Evolutionary conservation across 495 filamentous ascomycete species (phyloP).

Genomic region (Penicillium subrubescens): DNA sequence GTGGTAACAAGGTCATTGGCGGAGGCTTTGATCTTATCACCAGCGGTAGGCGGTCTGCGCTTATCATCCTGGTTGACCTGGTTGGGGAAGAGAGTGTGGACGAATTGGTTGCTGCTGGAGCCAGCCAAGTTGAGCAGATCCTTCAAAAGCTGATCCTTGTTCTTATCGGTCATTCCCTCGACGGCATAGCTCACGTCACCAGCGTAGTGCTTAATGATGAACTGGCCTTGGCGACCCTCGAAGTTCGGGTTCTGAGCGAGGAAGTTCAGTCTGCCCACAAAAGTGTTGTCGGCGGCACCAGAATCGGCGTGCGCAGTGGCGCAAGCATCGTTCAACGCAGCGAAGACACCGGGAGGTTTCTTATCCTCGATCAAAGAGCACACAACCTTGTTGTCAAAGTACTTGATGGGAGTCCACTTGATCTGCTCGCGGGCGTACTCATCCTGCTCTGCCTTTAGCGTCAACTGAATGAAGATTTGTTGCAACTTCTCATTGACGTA

Average conservation of each 20-base stretch:
- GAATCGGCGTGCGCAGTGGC: slow-evolving; percentile 96
- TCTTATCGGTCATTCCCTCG: slow-evolving; percentile 98
- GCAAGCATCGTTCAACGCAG: slow-evolving; percentile 95
- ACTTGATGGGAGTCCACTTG: slow-evolving; percentile 98
- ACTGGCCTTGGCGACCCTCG: slow-evolving; percentile 88
- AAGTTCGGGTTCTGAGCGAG: slow-evolving; percentile 88
- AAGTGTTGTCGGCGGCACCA: slow-evolving; percentile 89
- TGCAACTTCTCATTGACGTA: slow-evolving; percentile 99
- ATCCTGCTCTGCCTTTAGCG: slow-evolving; percentile 94
- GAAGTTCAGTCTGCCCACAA: slow-evolving; percentile 87
- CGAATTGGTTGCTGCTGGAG: slow-evolving; percentile 78
- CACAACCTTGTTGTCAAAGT: slow-evolving; percentile 99
- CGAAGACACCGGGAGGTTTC: slow-evolving; percentile 90
- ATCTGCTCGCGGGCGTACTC: slow-evolving; percentile 97
- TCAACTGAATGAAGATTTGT: slow-evolving; percentile 99
- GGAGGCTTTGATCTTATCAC: slow-evolving; percentile 95
- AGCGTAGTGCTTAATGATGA: slow-evolving; percentile 98
- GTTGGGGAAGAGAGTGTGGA: slow-evolving; percentile 87
- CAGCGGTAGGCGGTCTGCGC: slow-evolving; percentile 88
- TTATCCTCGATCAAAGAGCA: slow-evolving; percentile 96
- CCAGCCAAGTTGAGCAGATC: slow-evolving; percentile 88
- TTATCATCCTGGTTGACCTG: slow-evolving; percentile 96
- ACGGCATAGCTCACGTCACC: slow-evolving; percentile 96
- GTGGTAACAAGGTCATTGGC: slow-evolving; percentile 95
- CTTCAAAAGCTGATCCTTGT: slow-evolving; percentile 97